These are phyloP conservation scores for Candida peoriensis DNA, from an alignment of 805 yeast species.

Conservation along the genomic window DNA sequence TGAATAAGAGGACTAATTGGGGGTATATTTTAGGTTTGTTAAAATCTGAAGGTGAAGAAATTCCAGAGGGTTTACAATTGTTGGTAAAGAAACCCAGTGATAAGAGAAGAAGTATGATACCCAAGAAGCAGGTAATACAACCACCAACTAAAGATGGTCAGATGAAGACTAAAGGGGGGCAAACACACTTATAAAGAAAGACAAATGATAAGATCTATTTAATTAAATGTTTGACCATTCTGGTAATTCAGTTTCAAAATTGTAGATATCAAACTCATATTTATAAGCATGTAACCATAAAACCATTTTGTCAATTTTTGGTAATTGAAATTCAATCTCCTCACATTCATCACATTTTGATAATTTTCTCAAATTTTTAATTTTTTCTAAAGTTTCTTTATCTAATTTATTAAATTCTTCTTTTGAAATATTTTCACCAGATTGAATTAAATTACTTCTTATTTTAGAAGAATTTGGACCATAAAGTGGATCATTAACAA, in stretches of 20 bases:
- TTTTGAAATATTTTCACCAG: slow-evolving; percentile 4
- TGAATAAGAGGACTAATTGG: no score
- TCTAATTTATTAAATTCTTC: slow-evolving; percentile 12
- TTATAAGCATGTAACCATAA: slow-evolving; percentile 22
- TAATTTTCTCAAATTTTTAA: slow-evolving; percentile 32
- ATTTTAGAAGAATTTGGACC: slow-evolving; percentile 14
- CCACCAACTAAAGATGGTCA: no score
- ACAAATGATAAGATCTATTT: no score
- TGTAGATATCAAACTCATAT: slow-evolving; percentile 14
- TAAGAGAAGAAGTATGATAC: no score
- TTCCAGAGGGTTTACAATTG: no score
- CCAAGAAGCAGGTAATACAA: no score
- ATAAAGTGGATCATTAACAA: slow-evolving; percentile 83
- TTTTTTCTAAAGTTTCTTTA: slow-evolving; percentile 8
- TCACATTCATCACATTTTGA: slow-evolving; percentile 17
- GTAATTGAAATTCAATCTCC: slow-evolving; percentile 14
- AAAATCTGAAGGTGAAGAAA: no score
- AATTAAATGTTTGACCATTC: slow-evolving; percentile 19
- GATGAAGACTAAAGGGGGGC: no score
- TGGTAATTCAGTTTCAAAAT: slow-evolving; percentile 17
- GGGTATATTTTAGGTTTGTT: no score
- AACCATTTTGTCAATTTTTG: slow-evolving; percentile 9
- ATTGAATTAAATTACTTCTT: slow-evolving; percentile 9
- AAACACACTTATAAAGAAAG: no score
- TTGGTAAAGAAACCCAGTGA: no score